Evolutionary conservation across 1,139 yeast species (phyloP).

Genomic region (Kodamaea ohmeri): DNA sequence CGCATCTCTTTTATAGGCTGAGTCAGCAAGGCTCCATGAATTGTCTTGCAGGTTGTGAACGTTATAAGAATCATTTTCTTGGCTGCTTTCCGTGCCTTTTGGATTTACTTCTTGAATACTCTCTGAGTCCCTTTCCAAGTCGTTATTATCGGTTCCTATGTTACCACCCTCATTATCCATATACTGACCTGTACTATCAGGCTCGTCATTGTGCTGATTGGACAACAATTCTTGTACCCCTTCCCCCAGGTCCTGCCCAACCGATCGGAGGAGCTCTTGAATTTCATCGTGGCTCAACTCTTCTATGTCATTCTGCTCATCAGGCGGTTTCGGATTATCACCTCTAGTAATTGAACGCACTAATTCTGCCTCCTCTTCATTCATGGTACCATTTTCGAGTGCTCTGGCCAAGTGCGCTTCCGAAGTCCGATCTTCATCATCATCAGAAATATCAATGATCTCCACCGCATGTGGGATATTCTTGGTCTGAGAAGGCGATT

Average conservation of each 20-base stretch:
- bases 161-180: background rate
- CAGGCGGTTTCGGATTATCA: background rate
- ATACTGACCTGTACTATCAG: background rate
- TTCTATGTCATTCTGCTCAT: background rate
- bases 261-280: background rate
- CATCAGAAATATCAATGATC: constrained; percentile 6
- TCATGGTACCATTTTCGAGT: constrained; percentile 4
- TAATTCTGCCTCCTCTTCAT: constrained; percentile 4
- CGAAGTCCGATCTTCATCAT: constrained; percentile 3
- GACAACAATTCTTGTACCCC: background rate
- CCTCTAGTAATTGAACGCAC: constrained; percentile 1
- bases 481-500: background rate
- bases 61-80: too few species aligned
- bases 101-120: background rate
- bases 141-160: background rate
- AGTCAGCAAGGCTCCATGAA: background rate
- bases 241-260: background rate
- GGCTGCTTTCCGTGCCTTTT: background rate
- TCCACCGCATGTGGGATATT: constrained; percentile 1
- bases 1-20: background rate
- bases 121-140: background rate
- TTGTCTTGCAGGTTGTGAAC: background rate
- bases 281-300: constrained; percentile 1
- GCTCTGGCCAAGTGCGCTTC: constrained; percentile 4
- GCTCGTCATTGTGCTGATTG: background rate